These are phyloP conservation scores for Detonula confervacea DNA, from an alignment of 352 stramenopile genomes.

Conservation along the genomic window DNA sequence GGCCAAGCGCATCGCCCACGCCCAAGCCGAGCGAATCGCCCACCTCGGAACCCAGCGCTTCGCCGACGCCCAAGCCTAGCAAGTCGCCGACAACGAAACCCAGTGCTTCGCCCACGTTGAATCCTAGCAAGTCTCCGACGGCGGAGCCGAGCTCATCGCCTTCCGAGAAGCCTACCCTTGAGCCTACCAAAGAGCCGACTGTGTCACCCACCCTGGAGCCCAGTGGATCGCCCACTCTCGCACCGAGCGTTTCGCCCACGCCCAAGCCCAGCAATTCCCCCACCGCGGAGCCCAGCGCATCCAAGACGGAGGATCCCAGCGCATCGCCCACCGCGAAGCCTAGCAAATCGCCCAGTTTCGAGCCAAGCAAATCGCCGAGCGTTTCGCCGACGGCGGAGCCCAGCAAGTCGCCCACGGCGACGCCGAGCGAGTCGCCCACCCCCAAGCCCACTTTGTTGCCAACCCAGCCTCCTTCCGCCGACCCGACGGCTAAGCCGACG, in stretches of 20 bases:
- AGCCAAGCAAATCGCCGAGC: too few relatives aligned
- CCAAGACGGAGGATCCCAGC: background rate
- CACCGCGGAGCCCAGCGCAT: background rate
- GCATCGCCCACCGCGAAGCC: background rate
- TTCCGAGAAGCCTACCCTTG: too few relatives aligned
- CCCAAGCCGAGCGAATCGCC: background rate
- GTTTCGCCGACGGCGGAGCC: too few relatives aligned
- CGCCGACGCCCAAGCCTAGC: background rate
- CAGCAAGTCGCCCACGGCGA: too few relatives aligned
- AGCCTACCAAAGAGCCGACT: too few relatives aligned
- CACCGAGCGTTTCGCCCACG: too few relatives aligned
- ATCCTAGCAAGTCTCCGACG: background rate
- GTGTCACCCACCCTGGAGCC: too few relatives aligned
- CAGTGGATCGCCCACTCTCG: background rate
- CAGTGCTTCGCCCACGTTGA: background rate
- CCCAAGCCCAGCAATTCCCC: background rate
- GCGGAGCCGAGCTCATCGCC: background rate
- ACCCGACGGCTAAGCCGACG: background rate
- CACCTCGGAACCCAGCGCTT: too few relatives aligned
- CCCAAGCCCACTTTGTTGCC: too few relatives aligned
- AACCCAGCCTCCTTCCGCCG: background rate
- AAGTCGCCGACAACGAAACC: background rate
- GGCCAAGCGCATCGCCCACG: background rate
- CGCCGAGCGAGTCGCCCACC: too few relatives aligned
- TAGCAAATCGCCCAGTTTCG: background rate